Base-by-base conservation (phyloP, 2,329 filamentous ascomycete genomes). In the Sporothrix phasma region DNA sequence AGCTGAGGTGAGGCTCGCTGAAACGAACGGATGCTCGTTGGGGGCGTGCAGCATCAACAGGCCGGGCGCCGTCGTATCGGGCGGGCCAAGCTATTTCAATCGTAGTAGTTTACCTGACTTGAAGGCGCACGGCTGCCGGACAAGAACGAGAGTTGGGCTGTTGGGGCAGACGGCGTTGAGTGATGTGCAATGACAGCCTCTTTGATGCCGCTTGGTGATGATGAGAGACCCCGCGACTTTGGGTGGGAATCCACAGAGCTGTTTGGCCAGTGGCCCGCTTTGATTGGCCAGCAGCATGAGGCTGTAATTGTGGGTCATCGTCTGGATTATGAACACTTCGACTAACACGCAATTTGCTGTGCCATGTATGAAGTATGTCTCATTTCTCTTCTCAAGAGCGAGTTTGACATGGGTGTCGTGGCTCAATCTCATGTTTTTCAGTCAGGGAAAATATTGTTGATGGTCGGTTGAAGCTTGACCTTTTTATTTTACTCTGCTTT, bases 281-380 rank as follows among this genome's bases (percentile, higher is more conserved):
- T 56, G 31, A 56, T 56, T 56, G 51, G 51, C 3, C 19, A 24
- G 19, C 34, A 56, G 29, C 8, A 7, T 51, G 19, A 39, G 31
- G 51, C 51, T 56, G 31, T n/a, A 56, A 39, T 37, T 39, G 31
- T 56, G 51, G 51, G 31, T 37, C 49, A 3, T 8, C 8, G 31
- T 13, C 11, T 19, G 7, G 5, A 8, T 24, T 39, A 5, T 4
- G 34, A 19, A 31, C 19, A 17, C 15, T 13, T 39, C 29, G 31
- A 56, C 51, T 56, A 56, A 56, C 51, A 56, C 51, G n/a, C 34
- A 37, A 10, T n/a, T n/a, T n/a, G n/a, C n/a, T n/a, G n/a, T n/a
- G n/a, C n/a, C n/a, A n/a, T n/a, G n/a, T n/a, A n/a, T n/a, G n/a
- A n/a, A n/a, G n/a, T n/a, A n/a, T n/a, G n/a, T n/a, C n/a, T n/a